Evolutionary conservation across 352 stramenopile genomes (phyloP), one percentile per base, ranked within the genome.

Genomic region (Pythium grandisporangium): DNA sequence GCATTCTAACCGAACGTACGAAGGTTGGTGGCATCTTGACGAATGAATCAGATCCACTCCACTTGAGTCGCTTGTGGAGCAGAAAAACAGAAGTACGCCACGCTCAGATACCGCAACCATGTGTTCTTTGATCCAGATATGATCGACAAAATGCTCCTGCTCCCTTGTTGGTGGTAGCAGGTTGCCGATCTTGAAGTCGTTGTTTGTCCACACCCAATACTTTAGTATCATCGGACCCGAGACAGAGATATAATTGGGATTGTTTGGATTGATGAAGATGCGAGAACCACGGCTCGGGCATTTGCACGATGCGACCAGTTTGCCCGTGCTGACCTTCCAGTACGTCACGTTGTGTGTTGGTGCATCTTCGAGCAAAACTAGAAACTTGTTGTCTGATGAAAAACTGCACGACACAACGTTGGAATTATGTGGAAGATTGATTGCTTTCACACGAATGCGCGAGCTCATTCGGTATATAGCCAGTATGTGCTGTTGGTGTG

Each of bases 101-200:
- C 72, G 60, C 30, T 90, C 76, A 2, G 76, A 86, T 2, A 90
- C 57, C 20, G 70, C 59, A 5, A 87, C 48, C 66, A 90, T 84
- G 41, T 77, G 66, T 37, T 89, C 69, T 19, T 70, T 70, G 6
- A 83, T 42, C 75, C 78, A 91, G 3, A 82, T 58, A 30, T 91
- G 78, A 42, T 91, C 78, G 3, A 84, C 73, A 41, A 87, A 89
- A 53, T 89, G 75, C 30, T 89, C 74, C 29, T 89, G 75, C n/a
- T 91, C 78, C 2, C 76, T 66, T 6, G 78, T 56, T 27, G 74
- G 72, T 7, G 75, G 75, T 0, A 89, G 24, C n/a, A 89, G 81
- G 37, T 84, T 87, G 19, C 66, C 63, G 36, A 84, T 88, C 30
- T 77, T 81, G 43, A 89, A 84, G 30, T 87, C 75, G 32, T 66